Conservation (phyloP, 1,139 yeast genomes). For the Suhomyces taliae region DNA sequence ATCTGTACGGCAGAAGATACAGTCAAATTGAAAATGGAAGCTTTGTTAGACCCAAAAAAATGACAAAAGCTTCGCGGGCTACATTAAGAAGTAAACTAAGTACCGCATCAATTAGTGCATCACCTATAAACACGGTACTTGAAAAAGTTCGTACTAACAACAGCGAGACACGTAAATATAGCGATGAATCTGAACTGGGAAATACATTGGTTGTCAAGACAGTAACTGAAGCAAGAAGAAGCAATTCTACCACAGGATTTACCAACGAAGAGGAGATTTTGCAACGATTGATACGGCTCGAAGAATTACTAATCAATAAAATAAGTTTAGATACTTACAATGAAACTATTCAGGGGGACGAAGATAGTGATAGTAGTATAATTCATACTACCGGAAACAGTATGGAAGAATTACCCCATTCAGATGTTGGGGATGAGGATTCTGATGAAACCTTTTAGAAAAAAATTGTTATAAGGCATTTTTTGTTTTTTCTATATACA, state of each 20-base stretch:
- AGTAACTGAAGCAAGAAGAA: background rate
- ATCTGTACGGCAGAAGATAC: conserved; percentile 12
- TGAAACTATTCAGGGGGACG: conserved; percentile 9
- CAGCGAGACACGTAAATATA: conserved; percentile 12
- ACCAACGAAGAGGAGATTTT: conserved; percentile 11
- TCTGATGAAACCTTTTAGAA: conserved; percentile 5
- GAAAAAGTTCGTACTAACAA: conserved; percentile 16
- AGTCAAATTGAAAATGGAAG: conserved; percentile 13
- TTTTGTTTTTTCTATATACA: background rate
- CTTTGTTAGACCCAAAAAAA: conserved; percentile 6
- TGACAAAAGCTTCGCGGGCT: conserved; percentile 3
- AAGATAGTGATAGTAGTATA: conserved; percentile 4
- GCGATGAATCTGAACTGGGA: conserved; percentile 7
- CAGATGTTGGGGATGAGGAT: background rate
- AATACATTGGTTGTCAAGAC: conserved; percentile 8
- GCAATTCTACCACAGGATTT: background rate
- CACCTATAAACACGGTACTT: conserved; percentile 3
- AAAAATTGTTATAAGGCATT: background rate
- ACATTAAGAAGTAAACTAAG: conserved; percentile 32
- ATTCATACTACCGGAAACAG: conserved; percentile 1
- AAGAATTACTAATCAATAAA: conserved; percentile 9
- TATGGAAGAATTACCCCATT: background rate
- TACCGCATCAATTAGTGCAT: conserved; percentile 32
- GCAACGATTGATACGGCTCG: conserved; percentile 13
- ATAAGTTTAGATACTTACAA: conserved; percentile 7